Evolutionary conservation across 139 green algal genomes (phyloP).

Genomic region (Coelastrella sp.): DNA sequence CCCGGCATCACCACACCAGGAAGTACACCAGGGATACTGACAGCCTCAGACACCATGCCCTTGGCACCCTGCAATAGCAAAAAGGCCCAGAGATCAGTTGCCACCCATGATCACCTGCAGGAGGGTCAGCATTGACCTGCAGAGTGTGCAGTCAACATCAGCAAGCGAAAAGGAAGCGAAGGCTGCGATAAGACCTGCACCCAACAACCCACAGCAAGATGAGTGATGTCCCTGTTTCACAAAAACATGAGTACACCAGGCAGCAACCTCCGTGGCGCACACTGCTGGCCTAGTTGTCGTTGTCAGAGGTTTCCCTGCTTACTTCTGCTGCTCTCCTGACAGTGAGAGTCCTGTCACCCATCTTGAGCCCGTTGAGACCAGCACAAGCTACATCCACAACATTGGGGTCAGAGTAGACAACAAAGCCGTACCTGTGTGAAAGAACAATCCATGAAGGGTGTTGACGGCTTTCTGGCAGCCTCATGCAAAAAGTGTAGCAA

Average conservation of each 20-base stretch:
- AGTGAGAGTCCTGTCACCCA: constrained; percentile 96
- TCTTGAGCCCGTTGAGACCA: constrained; percentile 94
- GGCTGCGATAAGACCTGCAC: too few species aligned
- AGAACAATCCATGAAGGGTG: not conserved
- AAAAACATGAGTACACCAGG: too few species aligned
- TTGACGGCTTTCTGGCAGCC: too few species aligned
- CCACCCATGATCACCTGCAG: not conserved
- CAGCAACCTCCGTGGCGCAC: not conserved
- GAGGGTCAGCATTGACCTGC: constrained; percentile 2
- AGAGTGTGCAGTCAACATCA: too few species aligned
- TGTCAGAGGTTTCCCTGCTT: too few species aligned
- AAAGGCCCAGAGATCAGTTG: too few species aligned
- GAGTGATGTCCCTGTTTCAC: too few species aligned
- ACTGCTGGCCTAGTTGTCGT: too few species aligned
- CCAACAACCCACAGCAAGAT: too few species aligned
- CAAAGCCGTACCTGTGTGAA: constrained; percentile 91
- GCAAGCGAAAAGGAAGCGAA: too few species aligned
- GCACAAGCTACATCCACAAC: constrained; percentile 91
- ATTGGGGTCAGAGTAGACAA: constrained; percentile 86
- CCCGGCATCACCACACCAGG: constrained; percentile 3
- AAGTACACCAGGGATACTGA: not conserved
- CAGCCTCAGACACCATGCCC: not conserved
- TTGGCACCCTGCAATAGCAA: constrained; percentile 37
- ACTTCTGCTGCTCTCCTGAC: constrained; percentile 86
- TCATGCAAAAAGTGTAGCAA: not conserved